Percentiles rank a stretch among this genome's conserved stretches.
Conservation (phyloP, 179 eudicot species). For the Beta macrorhiza region DNA sequence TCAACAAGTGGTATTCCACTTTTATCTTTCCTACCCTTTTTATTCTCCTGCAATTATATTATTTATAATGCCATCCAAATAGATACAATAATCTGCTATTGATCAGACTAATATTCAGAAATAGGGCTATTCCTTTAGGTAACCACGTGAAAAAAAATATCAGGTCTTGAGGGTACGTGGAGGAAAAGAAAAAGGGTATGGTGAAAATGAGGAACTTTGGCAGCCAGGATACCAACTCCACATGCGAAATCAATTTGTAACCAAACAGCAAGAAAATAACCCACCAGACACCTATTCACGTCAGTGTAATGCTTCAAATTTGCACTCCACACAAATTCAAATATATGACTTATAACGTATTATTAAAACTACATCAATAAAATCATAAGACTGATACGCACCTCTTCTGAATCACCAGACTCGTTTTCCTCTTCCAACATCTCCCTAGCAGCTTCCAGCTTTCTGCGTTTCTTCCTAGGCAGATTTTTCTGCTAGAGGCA, state of each 20-base stretch:
- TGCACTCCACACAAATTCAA: background rate
- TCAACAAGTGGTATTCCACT: conserved; percentile 79
- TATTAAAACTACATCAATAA: background rate
- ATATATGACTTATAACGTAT: too few relatives aligned
- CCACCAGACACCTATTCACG: background rate
- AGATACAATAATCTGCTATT: background rate
- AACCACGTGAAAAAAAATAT: background rate
- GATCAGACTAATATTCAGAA: background rate
- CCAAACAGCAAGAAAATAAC: background rate
- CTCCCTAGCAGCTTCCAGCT: conserved; percentile 89
- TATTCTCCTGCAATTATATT: conserved; percentile 40
- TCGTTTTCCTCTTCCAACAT: conserved; percentile 79
- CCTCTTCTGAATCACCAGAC: conserved; percentile 40
- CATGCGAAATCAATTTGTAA: background rate
- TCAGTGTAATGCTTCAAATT: background rate
- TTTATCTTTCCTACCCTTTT: conserved; percentile 61
- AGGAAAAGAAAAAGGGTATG: background rate
- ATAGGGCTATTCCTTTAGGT: background rate
- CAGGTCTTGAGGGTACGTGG: background rate
- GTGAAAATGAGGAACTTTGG: background rate
- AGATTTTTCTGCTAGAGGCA: conserved; percentile 57
- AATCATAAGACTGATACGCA: conserved; percentile 20
- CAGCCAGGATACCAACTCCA: background rate
- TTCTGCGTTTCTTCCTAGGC: conserved; percentile 91
- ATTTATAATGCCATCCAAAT: background rate